Percentiles rank a stretch among this genome's conserved stretches.
Conservation (phyloP, 352 stramenopile genomes). For the Phytophthora rubi region DNA sequence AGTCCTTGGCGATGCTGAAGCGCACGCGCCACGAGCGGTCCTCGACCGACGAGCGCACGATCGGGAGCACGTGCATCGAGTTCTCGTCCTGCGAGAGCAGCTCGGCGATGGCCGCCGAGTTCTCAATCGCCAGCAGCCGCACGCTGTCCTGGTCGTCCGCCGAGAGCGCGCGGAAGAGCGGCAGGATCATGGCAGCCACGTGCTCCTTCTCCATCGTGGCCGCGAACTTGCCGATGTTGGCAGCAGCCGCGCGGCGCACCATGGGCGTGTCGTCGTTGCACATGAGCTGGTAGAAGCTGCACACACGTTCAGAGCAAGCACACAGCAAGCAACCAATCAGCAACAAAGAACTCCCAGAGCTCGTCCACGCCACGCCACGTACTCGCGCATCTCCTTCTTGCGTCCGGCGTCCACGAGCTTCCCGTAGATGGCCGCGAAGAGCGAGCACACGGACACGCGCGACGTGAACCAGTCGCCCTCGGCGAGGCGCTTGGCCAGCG, state of each 20-base stretch:
- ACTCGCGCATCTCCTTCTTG: slow-evolving; percentile 88
- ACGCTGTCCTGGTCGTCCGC: slow-evolving; percentile 95
- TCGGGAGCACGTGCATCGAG: slow-evolving; percentile 71
- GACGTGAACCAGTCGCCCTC: slow-evolving; percentile 92
- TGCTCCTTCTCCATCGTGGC: slow-evolving; percentile 79
- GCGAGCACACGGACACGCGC: slow-evolving; percentile 84
- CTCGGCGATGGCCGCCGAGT: slow-evolving; percentile 79
- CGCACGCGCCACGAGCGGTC: slow-evolving; percentile 93
- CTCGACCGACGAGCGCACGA: slow-evolving; percentile 80
- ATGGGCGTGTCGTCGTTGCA: slow-evolving; percentile 91
- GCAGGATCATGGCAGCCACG: slow-evolving; percentile 69
- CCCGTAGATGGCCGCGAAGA: slow-evolving; percentile 78
- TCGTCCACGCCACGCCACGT: slow-evolving; percentile 27
- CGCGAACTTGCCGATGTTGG: slow-evolving; percentile 86
- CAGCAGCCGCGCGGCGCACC: slow-evolving; percentile 79
- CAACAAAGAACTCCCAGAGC: not conserved
- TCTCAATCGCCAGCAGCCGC: slow-evolving; percentile 92
- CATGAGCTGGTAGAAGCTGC: slow-evolving; percentile 77
- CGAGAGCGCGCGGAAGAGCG: slow-evolving; percentile 90
- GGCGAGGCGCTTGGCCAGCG: slow-evolving; percentile 79
- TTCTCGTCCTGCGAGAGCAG: slow-evolving; percentile 81
- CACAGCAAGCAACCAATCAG: not conserved
- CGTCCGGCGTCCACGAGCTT: slow-evolving; percentile 64
- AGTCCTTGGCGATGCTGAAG: slow-evolving; percentile 95
- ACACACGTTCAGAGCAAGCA: slow-evolving; percentile 12